Percentiles rank a stretch among this genome's conserved stretches.
Evolutionary conservation across 495 filamentous ascomycete genomes (phyloP).

Genomic region (Schizothecium vesticola): DNA sequence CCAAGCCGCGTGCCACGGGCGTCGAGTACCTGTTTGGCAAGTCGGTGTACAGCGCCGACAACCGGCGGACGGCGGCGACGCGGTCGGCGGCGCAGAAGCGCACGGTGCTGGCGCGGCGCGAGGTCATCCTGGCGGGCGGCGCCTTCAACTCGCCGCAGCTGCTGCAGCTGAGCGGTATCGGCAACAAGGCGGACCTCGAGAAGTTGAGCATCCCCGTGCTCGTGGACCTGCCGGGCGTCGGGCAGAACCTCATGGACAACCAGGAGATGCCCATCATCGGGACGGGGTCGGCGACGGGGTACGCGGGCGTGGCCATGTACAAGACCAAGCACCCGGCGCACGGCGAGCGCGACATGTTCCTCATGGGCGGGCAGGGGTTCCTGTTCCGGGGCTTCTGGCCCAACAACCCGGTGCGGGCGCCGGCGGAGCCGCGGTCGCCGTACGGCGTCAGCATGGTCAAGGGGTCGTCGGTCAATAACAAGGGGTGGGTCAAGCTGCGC

Average conservation of each 20-base stretch:
- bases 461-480: conserved; percentile 28
- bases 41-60: conserved; percentile 29
- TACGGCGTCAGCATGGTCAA: conserved; percentile 39
- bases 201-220: conserved; percentile 38
- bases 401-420: conserved; percentile 25
- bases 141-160: conserved; percentile 49
- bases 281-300: conserved; percentile 22
- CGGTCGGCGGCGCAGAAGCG: conserved; percentile 31
- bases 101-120: conserved; percentile 35
- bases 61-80: conserved; percentile 18
- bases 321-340: conserved; percentile 32
- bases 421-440: conserved; percentile 21
- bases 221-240: conserved; percentile 49
- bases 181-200: conserved; percentile 29
- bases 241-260: conserved; percentile 53
- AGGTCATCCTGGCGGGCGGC: conserved; percentile 51
- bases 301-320: conserved; percentile 30
- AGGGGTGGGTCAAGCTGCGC: conserved; percentile 32
- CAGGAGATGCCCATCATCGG: conserved; percentile 36
- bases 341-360: conserved; percentile 35
- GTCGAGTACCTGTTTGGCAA: conserved; percentile 33
- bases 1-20: conserved; percentile 26
- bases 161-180: conserved; percentile 42
- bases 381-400: conserved; percentile 38
- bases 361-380: conserved; percentile 35